Evolutionary conservation across 1,284 basidiomycete genomes (phyloP), one percentile per base, ranked within the genome.

Genomic region (Naganishia cerealis): DNA sequence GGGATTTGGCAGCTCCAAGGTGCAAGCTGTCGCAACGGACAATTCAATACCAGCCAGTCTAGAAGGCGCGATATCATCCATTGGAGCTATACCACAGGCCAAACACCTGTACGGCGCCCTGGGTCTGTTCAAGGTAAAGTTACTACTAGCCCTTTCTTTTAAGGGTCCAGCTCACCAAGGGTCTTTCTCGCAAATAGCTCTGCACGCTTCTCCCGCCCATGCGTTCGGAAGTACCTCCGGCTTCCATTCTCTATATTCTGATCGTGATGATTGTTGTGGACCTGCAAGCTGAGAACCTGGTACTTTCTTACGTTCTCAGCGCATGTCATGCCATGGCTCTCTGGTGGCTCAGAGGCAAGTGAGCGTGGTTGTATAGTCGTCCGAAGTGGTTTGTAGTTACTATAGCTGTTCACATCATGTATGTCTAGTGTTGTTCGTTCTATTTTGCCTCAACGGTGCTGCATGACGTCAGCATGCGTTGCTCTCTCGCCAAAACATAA

Each of bases 171-270:
- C 16, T 7, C 12, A 46, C 21, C 15, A 24, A 21, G n/a, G n/a
- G 3, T 24, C 5, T 1, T 10, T 8, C 8, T 50, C 3, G 26
- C 54, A 16, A 2, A 48, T 15, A 67, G 50, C 53, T 67, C 16
- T 61, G 52, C 40, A 63, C 42, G 26, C 61, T 63, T 3, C 52
- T 63, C 3, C 61, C 61, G 2, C 61, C 61, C 15, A 29, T 63
- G 7, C 61, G 61, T 2, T 39, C n/a, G 2, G 40, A 50, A 9
- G 38, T 54, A 1, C 61, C 61, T 5, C 50, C 61, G 10, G 21
- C 61, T 3, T 18, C 10, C 12, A 53, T 53, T 7, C 50, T 63
- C 10, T 63, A 63, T 38, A 3, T 26, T 39, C 33, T 63, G 61
- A 39, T 63, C 16, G 3, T 50, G 12, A 39, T 63, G 50, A 40